Conservation (phyloP, 2,329 filamentous ascomycete species). For the Alternaria burnsii region DNA sequence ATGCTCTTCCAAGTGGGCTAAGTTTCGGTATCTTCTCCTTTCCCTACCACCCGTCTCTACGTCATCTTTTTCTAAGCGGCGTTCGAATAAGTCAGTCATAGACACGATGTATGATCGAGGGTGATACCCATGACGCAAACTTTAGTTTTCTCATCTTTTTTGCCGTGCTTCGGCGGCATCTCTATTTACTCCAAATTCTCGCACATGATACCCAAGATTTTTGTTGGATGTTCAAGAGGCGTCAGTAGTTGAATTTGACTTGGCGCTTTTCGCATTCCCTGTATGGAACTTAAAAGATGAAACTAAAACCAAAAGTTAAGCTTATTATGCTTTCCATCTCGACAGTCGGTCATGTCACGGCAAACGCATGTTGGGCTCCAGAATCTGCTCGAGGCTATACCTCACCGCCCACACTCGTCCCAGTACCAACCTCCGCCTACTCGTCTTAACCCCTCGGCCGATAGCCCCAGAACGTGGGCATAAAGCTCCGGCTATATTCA, state of each 20-base stretch:
- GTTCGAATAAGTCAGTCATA: not conserved
- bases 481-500: not conserved
- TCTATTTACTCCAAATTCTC: not conserved
- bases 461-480: not conserved
- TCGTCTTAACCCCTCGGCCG: not conserved
- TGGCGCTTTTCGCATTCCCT: not conserved
- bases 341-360: not conserved
- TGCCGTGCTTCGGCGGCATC: not conserved
- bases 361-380: not conserved
- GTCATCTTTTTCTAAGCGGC: not conserved
- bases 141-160: not conserved
- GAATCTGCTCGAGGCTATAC: not conserved
- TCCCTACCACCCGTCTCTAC: not conserved
- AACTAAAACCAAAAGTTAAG: not conserved
- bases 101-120: not conserved
- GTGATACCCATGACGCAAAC: not conserved
- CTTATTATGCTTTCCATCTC: not conserved
- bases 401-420: not conserved
- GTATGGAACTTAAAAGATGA: not conserved
- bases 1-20: not conserved
- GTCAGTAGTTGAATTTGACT: not conserved
- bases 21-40: not conserved
- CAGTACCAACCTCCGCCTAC: not conserved
- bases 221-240: not conserved
- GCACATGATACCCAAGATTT: slow-evolving; percentile 15